Base-by-base conservation (phyloP, 2,329 filamentous ascomycete species). In the Colletotrichum coccodes region DNA sequence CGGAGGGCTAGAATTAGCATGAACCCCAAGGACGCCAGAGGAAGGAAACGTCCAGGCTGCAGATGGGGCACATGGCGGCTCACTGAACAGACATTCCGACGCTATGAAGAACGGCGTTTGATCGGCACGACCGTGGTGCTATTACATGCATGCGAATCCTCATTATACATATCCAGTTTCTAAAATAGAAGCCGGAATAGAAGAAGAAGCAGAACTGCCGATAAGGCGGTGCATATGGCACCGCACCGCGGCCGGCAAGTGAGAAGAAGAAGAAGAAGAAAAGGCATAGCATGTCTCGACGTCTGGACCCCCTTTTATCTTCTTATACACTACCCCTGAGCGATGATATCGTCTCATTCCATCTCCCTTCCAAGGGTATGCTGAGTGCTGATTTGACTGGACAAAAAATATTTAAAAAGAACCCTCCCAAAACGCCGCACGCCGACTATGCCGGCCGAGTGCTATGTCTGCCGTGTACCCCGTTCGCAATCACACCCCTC, bases 351-450 rank as follows among this genome's bases (percentile, higher is more conserved):
- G 42, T 53, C 59, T 44, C 32, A 11, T 58, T 58, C 32, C 61
- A 44, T n/a, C 26, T 46, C 44, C 26, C 26, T 16, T 21, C 50
- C 21, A 14, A 18, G 42, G 28, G 23, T 36, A 60, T 58, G 60
- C 46, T 30, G 53, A 52, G 26, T 26, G 23, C 38, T 34, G 23
- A 42, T 60, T 52, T 40, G n/a, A 61, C 32, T 26, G 16, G 30
- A 26, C 34, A 28, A n/a, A 34, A 30, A 60, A 50, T 14, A 3
- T 23, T n/a, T 21, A 18, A 23, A n/a, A 46, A n/a, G 4, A 59
- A 34, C 42, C 32, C 44, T 42, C n/a, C 64, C 36, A 36, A 49
- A 65, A 68, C 65, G 61, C 65, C 65, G 54, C 47, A 60, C 40
- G 40, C 65, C 61, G 42, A 54, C 32, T 34, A 54, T 60, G 61